Base-by-base conservation (phyloP, 75 land plant genomes). In the Gnetum montanum region DNA sequence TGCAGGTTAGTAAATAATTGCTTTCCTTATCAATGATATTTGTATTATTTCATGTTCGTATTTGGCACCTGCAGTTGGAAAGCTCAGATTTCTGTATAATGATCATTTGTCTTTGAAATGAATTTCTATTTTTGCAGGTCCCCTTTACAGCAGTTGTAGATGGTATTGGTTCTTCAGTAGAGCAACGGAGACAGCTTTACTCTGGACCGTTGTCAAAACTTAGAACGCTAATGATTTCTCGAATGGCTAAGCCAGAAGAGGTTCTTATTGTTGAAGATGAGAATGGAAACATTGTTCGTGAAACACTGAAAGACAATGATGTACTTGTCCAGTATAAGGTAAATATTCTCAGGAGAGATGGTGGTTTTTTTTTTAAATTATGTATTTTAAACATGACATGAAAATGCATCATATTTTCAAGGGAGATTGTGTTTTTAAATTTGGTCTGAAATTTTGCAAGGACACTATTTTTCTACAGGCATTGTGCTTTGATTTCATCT, bases 161-260 rank as follows among this genome's bases (percentile, higher is more conserved):
- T 78, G 98, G 95, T 0, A 59, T 78, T 46, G 84, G 81, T 38
- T 54, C 87, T n/a, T 74, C 70, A 25, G 40, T 80, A 19, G 50
- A 66, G 38, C 98, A 86, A 18, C 59, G 97, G 16, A 60, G 87
- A 57, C 86, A 86, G 54, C 70, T 95, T 8, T 95, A 86, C 65
- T 48, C 88, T 52, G 72, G 31, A 37, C 79, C 99, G 43, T 38
- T 95, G 75, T 95, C 99, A 18, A 95, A 95, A 54, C 62, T 95
- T 53, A 62, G 97, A 54, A 66, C 79, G 76, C 82, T 90, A 3
- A 90, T 95, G 99, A 83, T 95, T 44, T 81, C 86, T 60, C 88
- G 97, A 10, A 95, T 95, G 99, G 99, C 97, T 19, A 95, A 95
- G 67, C 97, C 97, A 31, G 99, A 95, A 69, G 99, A 95, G 51